A percentile compares a stretch with the other conserved stretches of the same genome.
Conservation (phyloP, 1,139 yeast genomes). For the Hyphopichia wangnamkhiaoensis region DNA sequence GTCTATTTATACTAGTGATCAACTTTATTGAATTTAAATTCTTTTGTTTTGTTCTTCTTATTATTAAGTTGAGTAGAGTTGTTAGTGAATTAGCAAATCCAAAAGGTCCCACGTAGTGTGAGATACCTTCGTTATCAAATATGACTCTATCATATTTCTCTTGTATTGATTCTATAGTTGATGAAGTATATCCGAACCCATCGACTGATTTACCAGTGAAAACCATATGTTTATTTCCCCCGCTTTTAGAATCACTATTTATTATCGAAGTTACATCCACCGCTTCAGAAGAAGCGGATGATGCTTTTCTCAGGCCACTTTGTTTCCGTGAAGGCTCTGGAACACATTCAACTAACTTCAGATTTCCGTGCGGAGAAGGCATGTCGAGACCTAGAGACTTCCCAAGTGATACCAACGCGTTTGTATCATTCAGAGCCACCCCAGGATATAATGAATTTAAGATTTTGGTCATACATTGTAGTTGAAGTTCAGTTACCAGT, state of each 20-base stretch:
- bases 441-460: conserved; percentile 2
- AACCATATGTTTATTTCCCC: conserved; percentile 7
- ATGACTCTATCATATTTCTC: conserved; percentile 7
- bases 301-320: too few relatives aligned
- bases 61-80: conserved; percentile 9
- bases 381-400: too few relatives aligned
- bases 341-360: too few relatives aligned
- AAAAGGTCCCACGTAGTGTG: conserved; percentile 7
- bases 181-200: conserved; percentile 8
- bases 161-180: conserved; percentile 6
- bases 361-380: too few relatives aligned
- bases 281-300: too few relatives aligned
- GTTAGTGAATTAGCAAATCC: conserved; percentile 13
- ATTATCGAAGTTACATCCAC: too few relatives aligned
- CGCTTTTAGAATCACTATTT: too few relatives aligned
- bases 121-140: conserved; percentile 5
- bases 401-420: too few relatives aligned
- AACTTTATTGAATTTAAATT: conserved; percentile 3
- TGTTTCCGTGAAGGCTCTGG: too few relatives aligned
- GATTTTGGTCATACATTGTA: conserved; percentile 1
- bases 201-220: conserved; percentile 12
- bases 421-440: background rate
- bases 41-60: background rate
- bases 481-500: background rate
- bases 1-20: conserved; percentile 11